Evolutionary conservation across 805 yeast species (phyloP), one percentile per base, ranked within the genome.

Genomic region (Lipomyces sp.): DNA sequence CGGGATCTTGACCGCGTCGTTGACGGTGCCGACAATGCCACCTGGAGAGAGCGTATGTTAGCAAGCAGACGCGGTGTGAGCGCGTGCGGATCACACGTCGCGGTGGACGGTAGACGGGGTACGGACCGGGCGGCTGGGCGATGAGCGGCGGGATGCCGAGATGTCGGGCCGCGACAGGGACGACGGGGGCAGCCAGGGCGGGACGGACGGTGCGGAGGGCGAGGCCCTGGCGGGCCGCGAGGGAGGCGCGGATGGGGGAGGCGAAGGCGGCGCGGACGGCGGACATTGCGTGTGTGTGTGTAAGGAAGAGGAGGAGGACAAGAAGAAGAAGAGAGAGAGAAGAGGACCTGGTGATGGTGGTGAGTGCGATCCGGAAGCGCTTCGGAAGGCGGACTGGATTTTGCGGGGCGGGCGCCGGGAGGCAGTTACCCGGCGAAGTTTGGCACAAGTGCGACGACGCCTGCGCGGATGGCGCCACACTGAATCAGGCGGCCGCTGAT

Each of bases 41-140:
- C 97, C 98, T 39, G 97, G 86, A 32, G 95, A n/a, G n/a, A n/a
- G n/a, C n/a, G n/a, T n/a, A 91, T 70, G 86, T 41, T 18, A 31
- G 41, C 34, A 11, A 35, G 16, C 33, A 31, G 10, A 24, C 23
- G 11, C 35, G 19, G 21, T 4, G 14, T 23, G 31, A 19, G 29
- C 29, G 29, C 10, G 29, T 10, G 29, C 6, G 29, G n/a, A n/a
- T n/a, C n/a, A n/a, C n/a, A n/a, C n/a, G n/a, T n/a, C n/a, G n/a
- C n/a, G n/a, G n/a, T n/a, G n/a, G n/a, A n/a, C n/a, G n/a, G n/a
- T n/a, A n/a, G n/a, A n/a, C n/a, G n/a, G n/a, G n/a, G 3, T 6
- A 45, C 55, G 4, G 22, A 53, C 58, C 58, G 11, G 58, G 58
- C n/a, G 59, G 57, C 42, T 52, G 59, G 10, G 53, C 39, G 43